These are phyloP conservation scores for Epicoccum sorghinum DNA, from an alignment of 2,329 filamentous ascomycete species.

Conservation along the genomic window DNA sequence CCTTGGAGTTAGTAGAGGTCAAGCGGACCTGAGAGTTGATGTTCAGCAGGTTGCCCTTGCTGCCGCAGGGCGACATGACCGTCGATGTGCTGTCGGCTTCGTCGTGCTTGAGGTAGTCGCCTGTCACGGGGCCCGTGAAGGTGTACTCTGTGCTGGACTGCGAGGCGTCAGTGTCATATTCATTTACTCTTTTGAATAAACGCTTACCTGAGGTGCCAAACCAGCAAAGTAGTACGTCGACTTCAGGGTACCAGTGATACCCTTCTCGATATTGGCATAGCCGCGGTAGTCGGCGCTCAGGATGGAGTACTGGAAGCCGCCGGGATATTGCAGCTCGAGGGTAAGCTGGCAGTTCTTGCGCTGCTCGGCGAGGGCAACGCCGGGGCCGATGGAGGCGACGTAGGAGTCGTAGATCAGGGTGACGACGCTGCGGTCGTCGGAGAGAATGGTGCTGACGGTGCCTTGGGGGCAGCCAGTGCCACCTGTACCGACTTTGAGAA, in stretches of 20 bases:
- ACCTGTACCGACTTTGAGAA: slow-evolving; percentile 54
- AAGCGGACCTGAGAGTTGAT: slow-evolving; percentile 60
- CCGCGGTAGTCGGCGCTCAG: slow-evolving; percentile 61
- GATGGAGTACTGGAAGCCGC: slow-evolving; percentile 60
- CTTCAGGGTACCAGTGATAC: slow-evolving; percentile 56
- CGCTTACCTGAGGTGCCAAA: slow-evolving; percentile 48
- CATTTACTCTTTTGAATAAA: not conserved
- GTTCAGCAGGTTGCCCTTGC: slow-evolving; percentile 58
- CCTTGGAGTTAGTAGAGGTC: slow-evolving; percentile 36
- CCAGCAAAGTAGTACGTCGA: slow-evolving; percentile 63
- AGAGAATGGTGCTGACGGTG: slow-evolving; percentile 52
- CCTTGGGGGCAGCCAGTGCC: slow-evolving; percentile 57
- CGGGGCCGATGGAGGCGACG: slow-evolving; percentile 57
- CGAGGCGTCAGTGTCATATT: slow-evolving; percentile 6
- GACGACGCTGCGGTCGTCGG: slow-evolving; percentile 52
- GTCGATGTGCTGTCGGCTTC: slow-evolving; percentile 52
- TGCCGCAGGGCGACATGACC: slow-evolving; percentile 61
- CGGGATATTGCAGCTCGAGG: slow-evolving; percentile 58
- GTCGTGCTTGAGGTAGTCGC: slow-evolving; percentile 50
- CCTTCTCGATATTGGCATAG: slow-evolving; percentile 55
- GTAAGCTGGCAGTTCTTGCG: slow-evolving; percentile 63
- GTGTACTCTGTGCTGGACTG: slow-evolving; percentile 47
- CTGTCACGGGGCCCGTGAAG: slow-evolving; percentile 49
- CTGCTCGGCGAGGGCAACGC: slow-evolving; percentile 50
- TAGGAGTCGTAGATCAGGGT: slow-evolving; percentile 61